These are phyloP conservation scores for Acer yangbiense DNA, from an alignment of 345 rosid species.

Conservation along the genomic window DNA sequence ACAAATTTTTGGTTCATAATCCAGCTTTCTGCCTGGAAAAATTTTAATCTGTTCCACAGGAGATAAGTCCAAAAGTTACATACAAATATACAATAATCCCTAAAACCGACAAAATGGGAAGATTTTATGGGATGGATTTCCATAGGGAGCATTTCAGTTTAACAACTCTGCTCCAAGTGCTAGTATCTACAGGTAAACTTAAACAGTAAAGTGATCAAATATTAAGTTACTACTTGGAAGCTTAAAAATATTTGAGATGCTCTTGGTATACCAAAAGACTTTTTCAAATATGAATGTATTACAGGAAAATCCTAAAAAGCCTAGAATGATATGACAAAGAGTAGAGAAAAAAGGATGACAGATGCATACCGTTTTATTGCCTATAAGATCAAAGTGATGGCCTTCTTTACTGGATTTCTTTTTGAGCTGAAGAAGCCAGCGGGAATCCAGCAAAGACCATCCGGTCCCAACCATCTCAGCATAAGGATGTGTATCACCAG, in stretches of 20 bases:
- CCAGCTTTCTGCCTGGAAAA: slow-evolving; percentile 70
- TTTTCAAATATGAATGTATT: not conserved
- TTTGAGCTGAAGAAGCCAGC: slow-evolving; percentile 57
- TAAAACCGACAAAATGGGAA: not conserved
- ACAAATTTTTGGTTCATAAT: slow-evolving; percentile 58
- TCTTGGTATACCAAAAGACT: not conserved
- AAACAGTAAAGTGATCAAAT: not conserved
- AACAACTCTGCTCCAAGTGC: no score
- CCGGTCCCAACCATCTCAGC: slow-evolving; percentile 56
- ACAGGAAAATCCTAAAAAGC: not conserved
- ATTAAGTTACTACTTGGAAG: not conserved
- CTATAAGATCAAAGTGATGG: slow-evolving; percentile 66
- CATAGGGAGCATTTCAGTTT: not conserved
- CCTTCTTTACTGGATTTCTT: slow-evolving; percentile 36
- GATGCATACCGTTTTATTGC: slow-evolving; percentile 60
- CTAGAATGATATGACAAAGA: slow-evolving; percentile 7
- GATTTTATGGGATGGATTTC: not conserved
- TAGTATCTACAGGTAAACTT: not conserved
- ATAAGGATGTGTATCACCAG: slow-evolving; percentile 58
- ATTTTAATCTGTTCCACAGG: slow-evolving; percentile 59
- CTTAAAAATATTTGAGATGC: not conserved
- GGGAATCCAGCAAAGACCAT: slow-evolving; percentile 76
- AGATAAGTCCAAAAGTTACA: slow-evolving; percentile 15
- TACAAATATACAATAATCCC: no score
- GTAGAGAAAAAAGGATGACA: slow-evolving; percentile 14